Percentiles rank a stretch among this genome's conserved stretches.
Evolutionary conservation across 2,329 filamentous ascomycete species (phyloP).

Genomic region (Ophioceras dolichostomum): DNA sequence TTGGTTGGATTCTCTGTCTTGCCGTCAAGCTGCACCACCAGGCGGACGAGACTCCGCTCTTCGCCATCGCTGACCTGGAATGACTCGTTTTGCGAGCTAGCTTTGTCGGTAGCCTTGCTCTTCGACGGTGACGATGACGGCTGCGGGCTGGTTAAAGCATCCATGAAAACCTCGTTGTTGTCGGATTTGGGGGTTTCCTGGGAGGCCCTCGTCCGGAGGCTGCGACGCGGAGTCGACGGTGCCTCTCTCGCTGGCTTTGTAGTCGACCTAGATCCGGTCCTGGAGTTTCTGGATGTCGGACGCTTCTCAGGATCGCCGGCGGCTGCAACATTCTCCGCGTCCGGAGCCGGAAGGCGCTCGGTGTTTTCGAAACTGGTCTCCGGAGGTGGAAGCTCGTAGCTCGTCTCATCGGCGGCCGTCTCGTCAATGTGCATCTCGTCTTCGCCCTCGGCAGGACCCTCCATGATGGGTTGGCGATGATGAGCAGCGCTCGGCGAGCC

Average conservation of each 20-base stretch:
- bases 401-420: background rate
- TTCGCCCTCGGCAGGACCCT: background rate
- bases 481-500: conserved; percentile 27
- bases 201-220: conserved; percentile 5
- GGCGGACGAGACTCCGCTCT: conserved; percentile 32
- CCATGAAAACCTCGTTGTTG: conserved; percentile 33
- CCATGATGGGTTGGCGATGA: background rate
- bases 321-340: background rate
- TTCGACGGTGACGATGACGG: no score
- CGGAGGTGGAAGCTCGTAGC: background rate
- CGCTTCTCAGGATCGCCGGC: background rate
- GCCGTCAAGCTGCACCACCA: conserved; percentile 36
- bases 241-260: background rate
- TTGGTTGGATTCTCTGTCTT: conserved; percentile 14
- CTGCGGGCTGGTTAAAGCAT: conserved; percentile 32
- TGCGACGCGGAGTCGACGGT: conserved; percentile 10
- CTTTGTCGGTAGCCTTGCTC: no score
- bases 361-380: no score
- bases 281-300: no score
- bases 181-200: conserved; percentile 28
- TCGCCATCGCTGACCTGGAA: conserved; percentile 30
- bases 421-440: background rate
- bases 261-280: no score
- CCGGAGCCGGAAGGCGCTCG: background rate
- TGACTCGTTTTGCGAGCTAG: conserved; percentile 14